Evolutionary conservation across 2,329 filamentous ascomycete genomes (phyloP).

Genomic region (Nannizzia gypsea): DNA sequence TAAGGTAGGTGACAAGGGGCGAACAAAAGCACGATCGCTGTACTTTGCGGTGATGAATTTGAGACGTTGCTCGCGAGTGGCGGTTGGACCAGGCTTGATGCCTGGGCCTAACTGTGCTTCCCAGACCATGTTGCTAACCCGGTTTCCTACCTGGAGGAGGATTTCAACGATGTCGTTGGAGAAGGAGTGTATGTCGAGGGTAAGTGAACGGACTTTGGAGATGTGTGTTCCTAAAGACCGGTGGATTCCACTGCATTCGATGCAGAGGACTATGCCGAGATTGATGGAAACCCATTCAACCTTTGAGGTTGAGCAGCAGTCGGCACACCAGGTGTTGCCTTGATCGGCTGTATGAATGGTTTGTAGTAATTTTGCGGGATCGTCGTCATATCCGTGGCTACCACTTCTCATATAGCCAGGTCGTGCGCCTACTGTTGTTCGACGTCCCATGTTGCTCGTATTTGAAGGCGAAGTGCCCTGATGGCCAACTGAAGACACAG

Average conservation of each 20-base stretch:
- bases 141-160: conserved; percentile 79
- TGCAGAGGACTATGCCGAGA: conserved; percentile 87
- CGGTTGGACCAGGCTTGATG: conserved; percentile 61
- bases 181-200: conserved; percentile 89
- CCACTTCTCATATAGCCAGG: conserved; percentile 58
- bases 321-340: conserved; percentile 85
- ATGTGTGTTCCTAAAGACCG: conserved; percentile 94
- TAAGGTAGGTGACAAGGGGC: conserved; percentile 57
- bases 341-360: conserved; percentile 81
- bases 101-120: conserved; percentile 68
- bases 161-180: conserved; percentile 95
- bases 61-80: conserved; percentile 80
- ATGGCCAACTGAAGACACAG: conserved; percentile 49
- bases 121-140: conserved; percentile 94
- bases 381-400: conserved; percentile 65
- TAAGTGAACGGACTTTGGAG: conserved; percentile 90
- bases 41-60: conserved; percentile 95
- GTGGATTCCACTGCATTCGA: conserved; percentile 96
- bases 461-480: conserved; percentile 35
- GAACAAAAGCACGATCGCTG: conserved; percentile 68
- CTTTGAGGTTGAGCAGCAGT: conserved; percentile 82
- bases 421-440: conserved; percentile 83
- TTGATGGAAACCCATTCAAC: conserved; percentile 99
- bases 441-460: conserved; percentile 56
- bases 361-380: conserved; percentile 74